These are phyloP conservation scores for Hirschioporus abietinus DNA, from an alignment of 768 basidiomycete genomes.

Conservation along the genomic window DNA sequence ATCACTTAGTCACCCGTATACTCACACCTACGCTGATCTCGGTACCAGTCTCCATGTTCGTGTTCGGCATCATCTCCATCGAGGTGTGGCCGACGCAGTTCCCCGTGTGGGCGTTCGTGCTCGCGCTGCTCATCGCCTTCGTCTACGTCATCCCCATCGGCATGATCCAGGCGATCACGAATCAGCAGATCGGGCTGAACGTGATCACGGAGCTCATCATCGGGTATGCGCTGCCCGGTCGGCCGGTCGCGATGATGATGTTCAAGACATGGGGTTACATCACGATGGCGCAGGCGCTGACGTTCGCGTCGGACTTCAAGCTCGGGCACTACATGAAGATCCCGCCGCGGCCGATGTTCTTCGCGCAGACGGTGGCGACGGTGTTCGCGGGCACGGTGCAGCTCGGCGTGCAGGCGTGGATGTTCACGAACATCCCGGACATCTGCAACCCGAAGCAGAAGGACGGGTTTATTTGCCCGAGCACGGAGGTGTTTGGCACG, in stretches of 20 bases:
- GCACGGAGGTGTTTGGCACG: slow-evolving; percentile 69
- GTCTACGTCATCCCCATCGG: slow-evolving; percentile 47
- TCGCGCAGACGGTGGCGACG: slow-evolving; percentile 60
- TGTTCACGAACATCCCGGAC: slow-evolving; percentile 62
- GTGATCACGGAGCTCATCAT: slow-evolving; percentile 81
- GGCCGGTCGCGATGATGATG: slow-evolving; percentile 78
- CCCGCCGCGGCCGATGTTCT: slow-evolving; percentile 71
- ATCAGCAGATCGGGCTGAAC: slow-evolving; percentile 67
- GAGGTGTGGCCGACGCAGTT: slow-evolving; percentile 15
- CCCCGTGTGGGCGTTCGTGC: slow-evolving; percentile 48
- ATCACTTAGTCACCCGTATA: not conserved
- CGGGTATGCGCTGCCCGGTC: slow-evolving; percentile 74
- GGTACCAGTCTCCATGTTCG: slow-evolving; percentile 55
- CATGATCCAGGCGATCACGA: slow-evolving; percentile 69
- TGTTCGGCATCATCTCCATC: slow-evolving; percentile 52
- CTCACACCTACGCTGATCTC: not conserved
- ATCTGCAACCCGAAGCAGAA: slow-evolving; percentile 51
- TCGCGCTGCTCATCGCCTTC: slow-evolving; percentile 55
- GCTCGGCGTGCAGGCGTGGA: slow-evolving; percentile 73
- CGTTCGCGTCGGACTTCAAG: slow-evolving; percentile 73
- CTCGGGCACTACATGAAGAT: slow-evolving; percentile 75
- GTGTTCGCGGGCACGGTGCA: slow-evolving; percentile 67
- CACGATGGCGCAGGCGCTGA: slow-evolving; percentile 61
- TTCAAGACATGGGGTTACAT: slow-evolving; percentile 83
- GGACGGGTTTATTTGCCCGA: slow-evolving; percentile 67